Conservation (phyloP, 805 yeast species). For the Zygoascus biomembranicola region DNA sequence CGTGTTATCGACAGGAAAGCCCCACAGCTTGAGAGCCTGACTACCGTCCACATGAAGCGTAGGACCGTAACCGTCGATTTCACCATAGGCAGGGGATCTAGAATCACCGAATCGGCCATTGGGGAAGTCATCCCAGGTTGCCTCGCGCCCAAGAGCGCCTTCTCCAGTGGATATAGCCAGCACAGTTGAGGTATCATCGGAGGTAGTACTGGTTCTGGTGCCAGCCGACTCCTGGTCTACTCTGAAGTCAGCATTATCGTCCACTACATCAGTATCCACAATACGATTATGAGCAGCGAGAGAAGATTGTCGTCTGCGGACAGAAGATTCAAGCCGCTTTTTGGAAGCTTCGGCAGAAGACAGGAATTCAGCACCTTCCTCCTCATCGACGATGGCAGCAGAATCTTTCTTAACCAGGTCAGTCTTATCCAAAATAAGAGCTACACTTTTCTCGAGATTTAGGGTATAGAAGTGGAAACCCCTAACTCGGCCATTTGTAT, state of each 20-base stretch:
- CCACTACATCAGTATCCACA: constrained; percentile 18
- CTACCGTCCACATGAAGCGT: constrained; percentile 65
- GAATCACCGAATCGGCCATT: constrained; percentile 95
- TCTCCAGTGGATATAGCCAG: constrained; percentile 77
- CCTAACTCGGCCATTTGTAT: constrained; percentile 50
- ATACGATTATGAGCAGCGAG: constrained; percentile 35
- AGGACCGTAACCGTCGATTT: constrained; percentile 86
- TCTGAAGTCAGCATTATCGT: constrained; percentile 7
- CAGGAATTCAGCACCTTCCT: constrained; percentile 20
- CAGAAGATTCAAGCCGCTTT: background rate
- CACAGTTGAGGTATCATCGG: constrained; percentile 31
- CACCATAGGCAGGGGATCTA: constrained; percentile 94
- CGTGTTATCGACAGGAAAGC: constrained; percentile 49
- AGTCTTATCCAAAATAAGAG: constrained; percentile 66
- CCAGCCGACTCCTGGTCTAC: constrained; percentile 35
- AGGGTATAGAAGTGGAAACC: constrained; percentile 92
- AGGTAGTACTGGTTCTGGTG: background rate
- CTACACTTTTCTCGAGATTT: constrained; percentile 86
- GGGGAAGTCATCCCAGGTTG: constrained; percentile 96
- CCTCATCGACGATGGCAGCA: constrained; percentile 28
- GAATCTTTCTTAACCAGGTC: constrained; percentile 24
- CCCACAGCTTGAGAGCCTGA: constrained; percentile 72
- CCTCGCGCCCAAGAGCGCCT: constrained; percentile 78
- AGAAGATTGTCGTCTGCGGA: constrained; percentile 14
- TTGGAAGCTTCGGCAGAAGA: background rate